Conservation (phyloP, 1,284 basidiomycete species). For the Flammula alnicola region DNA sequence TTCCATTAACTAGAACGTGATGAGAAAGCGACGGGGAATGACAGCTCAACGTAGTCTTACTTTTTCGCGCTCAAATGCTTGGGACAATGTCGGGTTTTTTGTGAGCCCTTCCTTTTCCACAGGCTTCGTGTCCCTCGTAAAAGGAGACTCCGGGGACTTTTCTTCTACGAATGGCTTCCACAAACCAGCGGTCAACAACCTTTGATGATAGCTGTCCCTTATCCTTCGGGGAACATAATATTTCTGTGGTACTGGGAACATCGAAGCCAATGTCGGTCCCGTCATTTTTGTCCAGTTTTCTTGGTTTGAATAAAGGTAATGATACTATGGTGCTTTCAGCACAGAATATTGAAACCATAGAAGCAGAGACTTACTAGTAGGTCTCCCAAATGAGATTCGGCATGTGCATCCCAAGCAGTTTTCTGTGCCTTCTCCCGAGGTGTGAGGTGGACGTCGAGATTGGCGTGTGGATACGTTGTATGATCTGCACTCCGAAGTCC, state of each 20-base stretch:
- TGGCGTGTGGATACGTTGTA: slow-evolving; percentile 36
- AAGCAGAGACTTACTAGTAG: slow-evolving; percentile 57
- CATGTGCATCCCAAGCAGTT: slow-evolving; percentile 65
- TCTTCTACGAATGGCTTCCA: slow-evolving; percentile 59
- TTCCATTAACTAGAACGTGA: slow-evolving; percentile 53
- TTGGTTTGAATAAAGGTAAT: slow-evolving; percentile 63
- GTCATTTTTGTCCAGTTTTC: slow-evolving; percentile 67
- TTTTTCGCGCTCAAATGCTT: slow-evolving; percentile 68
- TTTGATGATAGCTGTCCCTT: slow-evolving; percentile 55
- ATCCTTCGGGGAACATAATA: slow-evolving; percentile 75
- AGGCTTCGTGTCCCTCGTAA: slow-evolving; percentile 32
- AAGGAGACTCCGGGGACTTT: slow-evolving; percentile 44
- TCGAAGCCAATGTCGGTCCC: slow-evolving; percentile 53
- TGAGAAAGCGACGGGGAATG: not conserved
- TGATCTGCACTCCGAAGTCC: slow-evolving; percentile 39
- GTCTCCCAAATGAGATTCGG: slow-evolving; percentile 70
- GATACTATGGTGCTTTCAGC: slow-evolving; percentile 40
- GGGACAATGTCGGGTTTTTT: slow-evolving; percentile 43
- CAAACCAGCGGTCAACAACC: slow-evolving; percentile 64
- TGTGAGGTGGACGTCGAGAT: slow-evolving; percentile 51
- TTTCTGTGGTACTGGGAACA: slow-evolving; percentile 68
- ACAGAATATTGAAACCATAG: not conserved
- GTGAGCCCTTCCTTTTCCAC: slow-evolving; percentile 39
- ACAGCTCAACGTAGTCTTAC: slow-evolving; percentile 37
- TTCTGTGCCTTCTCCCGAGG: slow-evolving; percentile 52